phyloP scores from a whole-genome alignment of 371 early-diverging fungal genomes.

The Thermomucor indicae-seudaticae region DNA sequence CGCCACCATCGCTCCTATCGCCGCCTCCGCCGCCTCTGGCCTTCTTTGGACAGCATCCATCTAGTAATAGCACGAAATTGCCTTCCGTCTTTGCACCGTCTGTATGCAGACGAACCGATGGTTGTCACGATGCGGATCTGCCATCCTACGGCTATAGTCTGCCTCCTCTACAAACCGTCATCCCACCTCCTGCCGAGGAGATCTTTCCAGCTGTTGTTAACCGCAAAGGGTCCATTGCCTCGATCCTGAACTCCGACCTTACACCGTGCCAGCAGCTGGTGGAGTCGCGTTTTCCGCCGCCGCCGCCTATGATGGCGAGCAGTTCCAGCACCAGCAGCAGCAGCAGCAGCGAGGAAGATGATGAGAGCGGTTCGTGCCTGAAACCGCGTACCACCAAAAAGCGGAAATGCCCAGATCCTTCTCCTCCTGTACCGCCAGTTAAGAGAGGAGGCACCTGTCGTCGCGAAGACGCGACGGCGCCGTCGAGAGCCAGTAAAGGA shows the following conservation, averaged over 20 bases:
- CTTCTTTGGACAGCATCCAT: no score
- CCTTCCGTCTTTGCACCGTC: slow-evolving; percentile 6
- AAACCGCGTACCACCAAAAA: neutral
- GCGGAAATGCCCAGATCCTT: slow-evolving; percentile 5
- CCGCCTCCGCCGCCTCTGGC: neutral
- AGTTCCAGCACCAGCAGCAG: slow-evolving; percentile 9
- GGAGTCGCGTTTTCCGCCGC: no score
- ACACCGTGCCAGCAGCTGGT: slow-evolving; percentile 18
- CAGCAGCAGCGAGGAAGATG: neutral
- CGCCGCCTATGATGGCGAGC: slow-evolving; percentile 22
- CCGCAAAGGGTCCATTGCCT: slow-evolving; percentile 38
- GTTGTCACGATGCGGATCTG: neutral
- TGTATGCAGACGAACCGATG: neutral
- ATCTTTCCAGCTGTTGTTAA: neutral
- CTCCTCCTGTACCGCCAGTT: neutral
- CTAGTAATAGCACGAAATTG: no score
- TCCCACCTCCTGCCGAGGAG: slow-evolving; percentile 11
- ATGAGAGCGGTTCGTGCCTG: no score
- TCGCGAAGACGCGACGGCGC: neutral
- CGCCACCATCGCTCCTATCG: slow-evolving; percentile 1
- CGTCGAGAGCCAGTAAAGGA: slow-evolving; percentile 23
- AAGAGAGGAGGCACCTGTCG: neutral
- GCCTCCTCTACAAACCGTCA: slow-evolving; percentile 26
- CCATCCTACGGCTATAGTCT: slow-evolving; percentile 13
- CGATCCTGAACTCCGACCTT: slow-evolving; percentile 33